Conservation (phyloP, 108 stramenopile species). For the Cyclotella atomus region DNA sequence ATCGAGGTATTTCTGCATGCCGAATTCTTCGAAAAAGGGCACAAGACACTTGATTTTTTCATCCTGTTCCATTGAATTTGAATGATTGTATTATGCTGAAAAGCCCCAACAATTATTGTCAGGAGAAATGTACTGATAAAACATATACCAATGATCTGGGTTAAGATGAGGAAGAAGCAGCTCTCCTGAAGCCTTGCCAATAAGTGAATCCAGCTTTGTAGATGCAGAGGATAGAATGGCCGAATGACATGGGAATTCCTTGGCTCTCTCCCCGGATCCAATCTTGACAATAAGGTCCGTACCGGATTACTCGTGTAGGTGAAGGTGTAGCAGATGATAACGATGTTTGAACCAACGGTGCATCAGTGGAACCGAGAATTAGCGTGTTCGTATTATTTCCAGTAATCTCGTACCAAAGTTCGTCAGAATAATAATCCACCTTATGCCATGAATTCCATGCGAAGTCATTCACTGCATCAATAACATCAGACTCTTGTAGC, state of each 20-base stretch:
- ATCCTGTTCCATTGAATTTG: background rate
- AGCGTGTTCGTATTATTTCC: no score
- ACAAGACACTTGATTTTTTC: background rate
- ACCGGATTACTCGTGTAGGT: background rate
- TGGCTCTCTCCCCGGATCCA: background rate
- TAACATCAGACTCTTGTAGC: no score
- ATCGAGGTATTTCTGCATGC: background rate
- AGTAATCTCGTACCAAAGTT: no score
- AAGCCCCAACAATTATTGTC: background rate
- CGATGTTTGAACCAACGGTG: background rate
- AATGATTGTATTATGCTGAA: background rate
- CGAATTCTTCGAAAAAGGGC: background rate
- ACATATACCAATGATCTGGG: background rate
- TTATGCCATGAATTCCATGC: no score
- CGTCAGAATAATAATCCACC: no score
- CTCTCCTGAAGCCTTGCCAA: background rate
- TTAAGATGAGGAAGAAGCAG: background rate
- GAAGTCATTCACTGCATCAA: no score
- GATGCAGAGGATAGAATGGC: background rate
- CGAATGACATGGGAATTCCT: slow-evolving; percentile 5
- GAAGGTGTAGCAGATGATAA: background rate
- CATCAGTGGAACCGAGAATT: background rate
- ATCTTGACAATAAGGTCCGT: background rate
- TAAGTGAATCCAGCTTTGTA: slow-evolving; percentile 2
- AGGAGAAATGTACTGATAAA: background rate